Conservation (phyloP, 768 basidiomycete species). For the Tephrocybe sp. region DNA sequence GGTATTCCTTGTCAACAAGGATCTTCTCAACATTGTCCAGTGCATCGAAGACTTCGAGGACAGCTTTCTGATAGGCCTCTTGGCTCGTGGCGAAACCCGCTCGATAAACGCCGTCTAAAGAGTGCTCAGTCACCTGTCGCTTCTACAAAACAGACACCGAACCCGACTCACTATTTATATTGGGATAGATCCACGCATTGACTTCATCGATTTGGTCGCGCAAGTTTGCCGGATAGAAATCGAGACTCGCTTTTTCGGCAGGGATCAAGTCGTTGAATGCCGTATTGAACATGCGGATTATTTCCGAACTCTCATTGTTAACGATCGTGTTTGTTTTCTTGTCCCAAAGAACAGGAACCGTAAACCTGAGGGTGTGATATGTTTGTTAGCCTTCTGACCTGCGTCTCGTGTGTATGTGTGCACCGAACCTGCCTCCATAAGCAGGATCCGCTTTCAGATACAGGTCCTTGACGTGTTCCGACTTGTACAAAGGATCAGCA, state of each 20-base stretch:
- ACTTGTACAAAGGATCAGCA: slow-evolving; percentile 70
- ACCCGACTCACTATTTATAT: slow-evolving; percentile 69
- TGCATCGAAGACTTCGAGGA: slow-evolving; percentile 70
- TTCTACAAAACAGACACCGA: neutral
- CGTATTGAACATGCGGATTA: slow-evolving; percentile 91
- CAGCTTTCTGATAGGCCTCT: slow-evolving; percentile 77
- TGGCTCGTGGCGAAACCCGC: slow-evolving; percentile 85
- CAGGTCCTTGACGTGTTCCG: slow-evolving; percentile 78
- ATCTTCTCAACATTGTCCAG: slow-evolving; percentile 83
- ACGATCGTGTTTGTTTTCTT: slow-evolving; percentile 86
- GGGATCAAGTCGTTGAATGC: slow-evolving; percentile 78
- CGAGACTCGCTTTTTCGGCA: slow-evolving; percentile 59
- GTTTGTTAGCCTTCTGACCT: neutral
- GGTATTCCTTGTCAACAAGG: slow-evolving; percentile 76
- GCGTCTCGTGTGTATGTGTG: neutral
- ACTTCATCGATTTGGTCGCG: slow-evolving; percentile 78
- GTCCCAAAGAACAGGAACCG: slow-evolving; percentile 93
- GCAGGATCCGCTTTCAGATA: slow-evolving; percentile 76
- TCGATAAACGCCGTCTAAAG: slow-evolving; percentile 84
- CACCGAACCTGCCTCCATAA: slow-evolving; percentile 66
- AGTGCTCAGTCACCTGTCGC: neutral
- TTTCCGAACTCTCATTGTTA: slow-evolving; percentile 94
- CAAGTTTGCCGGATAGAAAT: slow-evolving; percentile 78
- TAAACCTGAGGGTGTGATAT: slow-evolving; percentile 50
- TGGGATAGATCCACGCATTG: slow-evolving; percentile 86